phyloP scores from a whole-genome alignment of 352 stramenopile species.

The Pythium aquatile region DNA sequence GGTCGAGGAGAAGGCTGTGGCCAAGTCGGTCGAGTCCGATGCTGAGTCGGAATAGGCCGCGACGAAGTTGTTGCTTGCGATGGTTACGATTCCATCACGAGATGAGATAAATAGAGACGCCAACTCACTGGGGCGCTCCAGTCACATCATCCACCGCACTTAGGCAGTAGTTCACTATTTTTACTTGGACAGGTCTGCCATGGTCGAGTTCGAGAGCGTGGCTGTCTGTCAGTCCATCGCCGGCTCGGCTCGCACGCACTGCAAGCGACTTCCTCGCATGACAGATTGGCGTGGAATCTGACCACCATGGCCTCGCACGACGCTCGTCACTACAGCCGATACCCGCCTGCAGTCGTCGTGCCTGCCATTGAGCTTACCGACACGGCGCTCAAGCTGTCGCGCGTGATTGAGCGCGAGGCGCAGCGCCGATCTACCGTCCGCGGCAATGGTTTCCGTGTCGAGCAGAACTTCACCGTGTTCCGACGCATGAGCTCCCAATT shows the following conservation, averaged over 20 bases:
- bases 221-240: neutral
- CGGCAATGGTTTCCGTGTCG: conserved; percentile 27
- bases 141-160: neutral
- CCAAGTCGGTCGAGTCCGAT: conserved; percentile 12
- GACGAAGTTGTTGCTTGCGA: neutral
- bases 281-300: neutral
- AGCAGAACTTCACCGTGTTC: conserved; percentile 29
- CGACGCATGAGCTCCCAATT: conserved; percentile 16
- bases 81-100: neutral
- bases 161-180: neutral
- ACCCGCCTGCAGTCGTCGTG: conserved; percentile 9
- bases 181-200: neutral
- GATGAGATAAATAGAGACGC: neutral
- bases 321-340: neutral
- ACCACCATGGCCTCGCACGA: neutral
- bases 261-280: neutral
- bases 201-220: neutral
- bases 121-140: neutral
- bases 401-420: conserved; percentile 63
- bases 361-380: conserved; percentile 40
- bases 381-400: conserved; percentile 60
- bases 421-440: conserved; percentile 38
- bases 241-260: neutral
- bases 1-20: neutral
- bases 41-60: neutral